Evolutionary conservation across 1,139 yeast species (phyloP).

Genomic region (Williopsis jadinii): DNA sequence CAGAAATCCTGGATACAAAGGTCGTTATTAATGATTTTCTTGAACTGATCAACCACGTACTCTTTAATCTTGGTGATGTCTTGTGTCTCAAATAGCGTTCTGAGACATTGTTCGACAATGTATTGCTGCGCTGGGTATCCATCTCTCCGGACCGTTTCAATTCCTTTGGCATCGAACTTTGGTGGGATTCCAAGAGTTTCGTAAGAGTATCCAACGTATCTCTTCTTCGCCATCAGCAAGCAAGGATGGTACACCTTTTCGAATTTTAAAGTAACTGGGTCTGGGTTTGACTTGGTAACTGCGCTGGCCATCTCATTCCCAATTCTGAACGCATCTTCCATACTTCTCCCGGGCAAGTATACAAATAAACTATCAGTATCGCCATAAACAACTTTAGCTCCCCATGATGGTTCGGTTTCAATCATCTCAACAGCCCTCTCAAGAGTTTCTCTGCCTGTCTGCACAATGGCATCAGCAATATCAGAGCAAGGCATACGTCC

Average conservation of each 20-base stretch:
- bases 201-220: constrained; percentile 84
- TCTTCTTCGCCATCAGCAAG: constrained; percentile 72
- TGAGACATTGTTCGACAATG: constrained; percentile 63
- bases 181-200: constrained; percentile 48
- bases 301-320: constrained; percentile 64
- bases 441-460: constrained; percentile 81
- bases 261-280: constrained; percentile 76
- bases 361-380: constrained; percentile 94
- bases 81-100: constrained; percentile 62
- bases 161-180: constrained; percentile 90
- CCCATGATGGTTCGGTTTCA: constrained; percentile 55
- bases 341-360: constrained; percentile 76
- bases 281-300: constrained; percentile 66
- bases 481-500: constrained; percentile 98
- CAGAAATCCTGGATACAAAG: constrained; percentile 77
- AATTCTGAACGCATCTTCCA: constrained; percentile 65
- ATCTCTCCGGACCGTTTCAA: constrained; percentile 89
- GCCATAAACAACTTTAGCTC: constrained; percentile 92
- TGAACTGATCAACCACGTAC: constrained; percentile 60
- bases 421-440: constrained; percentile 64
- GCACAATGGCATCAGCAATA: constrained; percentile 89
- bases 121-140: constrained; percentile 91
- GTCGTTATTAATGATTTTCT: constrained; percentile 51
- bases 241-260: constrained; percentile 92
- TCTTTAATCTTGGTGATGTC: constrained; percentile 65